Conservation (phyloP, 2,329 filamentous ascomycete genomes). For the Apiospora saccharicola region DNA sequence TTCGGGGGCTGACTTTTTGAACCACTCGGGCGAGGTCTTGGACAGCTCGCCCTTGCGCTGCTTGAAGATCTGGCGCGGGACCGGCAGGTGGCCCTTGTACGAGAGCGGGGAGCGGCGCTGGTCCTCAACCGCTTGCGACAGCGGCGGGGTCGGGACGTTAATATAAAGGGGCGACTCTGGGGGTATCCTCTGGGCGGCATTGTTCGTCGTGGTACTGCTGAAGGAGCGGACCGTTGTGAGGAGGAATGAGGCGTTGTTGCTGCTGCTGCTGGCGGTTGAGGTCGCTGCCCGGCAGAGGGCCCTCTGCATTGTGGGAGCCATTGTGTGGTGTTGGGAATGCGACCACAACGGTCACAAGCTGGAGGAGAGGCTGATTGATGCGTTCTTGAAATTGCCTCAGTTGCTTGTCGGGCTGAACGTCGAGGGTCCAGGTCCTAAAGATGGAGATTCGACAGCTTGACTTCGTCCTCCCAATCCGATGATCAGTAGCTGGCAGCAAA, state of each 20-base stretch:
- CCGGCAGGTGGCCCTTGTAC: constrained; percentile 78
- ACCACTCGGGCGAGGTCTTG: constrained; percentile 69
- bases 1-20: constrained; percentile 64
- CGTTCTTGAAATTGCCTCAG: neutral
- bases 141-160: constrained; percentile 78
- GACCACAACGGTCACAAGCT: neutral
- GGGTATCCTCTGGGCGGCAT: constrained; percentile 59
- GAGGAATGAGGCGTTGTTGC: constrained; percentile 34
- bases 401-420: neutral
- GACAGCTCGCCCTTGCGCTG: constrained; percentile 56
- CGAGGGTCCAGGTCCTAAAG: neutral
- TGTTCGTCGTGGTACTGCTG: constrained; percentile 51
- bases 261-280: constrained; percentile 27
- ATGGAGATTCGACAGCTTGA: constrained; percentile 2
- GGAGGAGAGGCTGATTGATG: neutral
- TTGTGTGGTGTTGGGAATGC: neutral
- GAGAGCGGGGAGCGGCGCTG: constrained; percentile 54
- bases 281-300: constrained; percentile 31
- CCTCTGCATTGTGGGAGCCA: constrained; percentile 6
- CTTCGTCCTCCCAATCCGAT: neutral
- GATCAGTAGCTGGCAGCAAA: constrained; percentile 3
- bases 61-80: constrained; percentile 82
- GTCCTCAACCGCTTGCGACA: constrained; percentile 60
- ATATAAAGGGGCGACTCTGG: constrained; percentile 92
- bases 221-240: constrained; percentile 47